Evolutionary conservation across 2,329 filamentous ascomycete species (phyloP).

Genomic region (Lasiodiplodia sp.): DNA sequence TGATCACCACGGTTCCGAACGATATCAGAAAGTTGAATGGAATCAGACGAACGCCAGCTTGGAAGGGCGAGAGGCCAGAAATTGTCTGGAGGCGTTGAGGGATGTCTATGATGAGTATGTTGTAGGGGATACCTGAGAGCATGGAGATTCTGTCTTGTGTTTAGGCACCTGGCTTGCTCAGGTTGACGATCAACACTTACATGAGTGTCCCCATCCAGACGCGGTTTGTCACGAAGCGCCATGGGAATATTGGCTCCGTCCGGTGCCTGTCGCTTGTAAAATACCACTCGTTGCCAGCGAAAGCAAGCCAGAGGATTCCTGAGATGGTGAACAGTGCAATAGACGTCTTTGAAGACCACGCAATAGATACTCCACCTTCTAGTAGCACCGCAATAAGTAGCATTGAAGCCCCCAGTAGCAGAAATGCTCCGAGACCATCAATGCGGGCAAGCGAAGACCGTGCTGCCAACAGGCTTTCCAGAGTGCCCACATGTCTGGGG

Average conservation of each 20-base stretch:
- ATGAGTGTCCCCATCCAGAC: slow-evolving; percentile 29
- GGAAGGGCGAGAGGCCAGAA: neutral
- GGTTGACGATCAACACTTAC: slow-evolving; percentile 7
- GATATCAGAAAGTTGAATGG: slow-evolving; percentile 31
- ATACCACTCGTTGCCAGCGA: slow-evolving; percentile 23
- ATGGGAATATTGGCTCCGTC: slow-evolving; percentile 28
- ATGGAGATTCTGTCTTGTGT: slow-evolving; percentile 25
- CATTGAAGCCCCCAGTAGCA: slow-evolving; percentile 29
- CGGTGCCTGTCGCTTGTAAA: neutral
- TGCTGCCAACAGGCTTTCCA: too few relatives aligned
- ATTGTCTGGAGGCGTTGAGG: slow-evolving; percentile 32
- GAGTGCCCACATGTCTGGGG: neutral
- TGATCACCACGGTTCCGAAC: slow-evolving; percentile 10
- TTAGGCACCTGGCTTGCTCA: neutral
- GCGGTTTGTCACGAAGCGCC: slow-evolving; percentile 20
- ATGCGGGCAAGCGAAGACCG: slow-evolving; percentile 5
- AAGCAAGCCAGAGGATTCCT: slow-evolving; percentile 17
- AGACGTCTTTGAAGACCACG: slow-evolving; percentile 13
- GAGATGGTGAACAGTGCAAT: slow-evolving; percentile 29
- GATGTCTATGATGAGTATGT: slow-evolving; percentile 30
- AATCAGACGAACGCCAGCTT: slow-evolving; percentile 24
- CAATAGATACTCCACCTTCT: slow-evolving; percentile 32
- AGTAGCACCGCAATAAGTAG: slow-evolving; percentile 27
- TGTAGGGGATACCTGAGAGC: slow-evolving; percentile 29
- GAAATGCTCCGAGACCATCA: slow-evolving; percentile 19